phyloP scores from a whole-genome alignment of 2,329 filamentous ascomycete genomes.

The Seiridium cupressi region DNA sequence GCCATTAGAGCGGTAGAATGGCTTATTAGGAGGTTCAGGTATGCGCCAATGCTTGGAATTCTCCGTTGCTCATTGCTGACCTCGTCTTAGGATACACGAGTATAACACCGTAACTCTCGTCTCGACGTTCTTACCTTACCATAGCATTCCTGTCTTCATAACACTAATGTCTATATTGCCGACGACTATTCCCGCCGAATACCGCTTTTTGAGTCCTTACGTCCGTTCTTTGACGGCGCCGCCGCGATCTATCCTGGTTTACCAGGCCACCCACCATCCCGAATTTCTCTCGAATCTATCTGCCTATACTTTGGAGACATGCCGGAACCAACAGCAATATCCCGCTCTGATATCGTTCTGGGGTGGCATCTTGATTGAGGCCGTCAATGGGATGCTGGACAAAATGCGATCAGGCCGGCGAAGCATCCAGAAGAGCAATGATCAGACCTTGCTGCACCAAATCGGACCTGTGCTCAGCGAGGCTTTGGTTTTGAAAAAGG shows the following conservation, averaged over 20 bases:
- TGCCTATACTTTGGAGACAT: conserved; percentile 72
- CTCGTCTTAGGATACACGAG: conserved; percentile 73
- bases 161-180: conserved; percentile 87
- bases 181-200: conserved; percentile 67
- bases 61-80: conserved; percentile 9
- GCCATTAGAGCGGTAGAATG: conserved; percentile 92
- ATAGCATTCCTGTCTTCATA: conserved; percentile 79
- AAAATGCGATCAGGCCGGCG: conserved; percentile 71
- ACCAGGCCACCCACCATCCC: conserved; percentile 76
- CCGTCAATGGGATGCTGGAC: conserved; percentile 80
- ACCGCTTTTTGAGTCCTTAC: conserved; percentile 85
- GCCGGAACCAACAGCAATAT: conserved; percentile 70
- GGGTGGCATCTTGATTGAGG: conserved; percentile 84
- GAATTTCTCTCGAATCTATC: conserved; percentile 77
- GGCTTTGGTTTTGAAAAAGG: conserved; percentile 71
- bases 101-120: conserved; percentile 79
- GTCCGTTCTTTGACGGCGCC: conserved; percentile 73
- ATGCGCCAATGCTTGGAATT: conserved; percentile 22
- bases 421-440: conserved; percentile 74
- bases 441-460: conserved; percentile 72
- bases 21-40: conserved; percentile 89
- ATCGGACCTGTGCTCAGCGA: conserved; percentile 71
- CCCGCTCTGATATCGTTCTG: conserved; percentile 83
- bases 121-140: conserved; percentile 89
- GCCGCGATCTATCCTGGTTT: conserved; percentile 78